Evolutionary conservation across 2,329 filamentous ascomycete genomes (phyloP), one percentile per base, ranked within the genome.

Genomic region (Verticillium tricorpus): DNA sequence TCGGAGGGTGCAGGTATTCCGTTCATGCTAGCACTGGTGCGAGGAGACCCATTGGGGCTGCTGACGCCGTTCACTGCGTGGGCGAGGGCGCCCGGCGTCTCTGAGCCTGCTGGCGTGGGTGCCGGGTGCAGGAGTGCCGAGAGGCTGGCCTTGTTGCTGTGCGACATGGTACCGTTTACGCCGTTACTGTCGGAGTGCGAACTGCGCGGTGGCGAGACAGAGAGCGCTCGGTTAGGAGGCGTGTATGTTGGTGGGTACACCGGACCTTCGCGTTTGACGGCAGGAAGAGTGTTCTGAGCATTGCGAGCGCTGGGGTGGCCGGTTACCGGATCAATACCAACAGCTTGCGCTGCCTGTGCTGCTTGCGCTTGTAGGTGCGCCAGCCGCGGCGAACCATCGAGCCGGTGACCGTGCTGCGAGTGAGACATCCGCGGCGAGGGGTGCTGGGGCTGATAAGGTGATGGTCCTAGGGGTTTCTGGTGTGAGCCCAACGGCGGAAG

Each of bases 61-160:
- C 73, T 73, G 57, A 66, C 77, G 69, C 69, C 77, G 55, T 66
- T 77, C 77, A 67, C 76, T 80, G 63, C 71, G 77, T 37, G 31
- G 25, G 55, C 3, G 17, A 35, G 31, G 14, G 55, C 31, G 37
- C 45, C 45, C 12, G 45, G n/a, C 45, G 45, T 50, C 8, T 50
- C 45, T 4, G 19, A 22, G n/a, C 45, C 45, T 5, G 78, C 69
- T 2, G 78, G 74, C 1, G 28, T 28, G 28, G 28, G 28, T 28
- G 79, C 79, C 2, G 84, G 79, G 68, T 86, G 82, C n/a, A 83
- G 73, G 9, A 85, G 73, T 17, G 78, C 77, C 8, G 81, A 80
- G 6, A 85, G 68, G 68, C 78, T 82, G 3, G 80, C 76, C 72
- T 76, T 82, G 70, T 77, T 74, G 54, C 69, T 64, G 34, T 62